Percentiles rank a stretch among this genome's conserved stretches.
Conservation (phyloP, 2,329 filamentous ascomycete genomes). For the Chrysoporthe austroafricana region DNA sequence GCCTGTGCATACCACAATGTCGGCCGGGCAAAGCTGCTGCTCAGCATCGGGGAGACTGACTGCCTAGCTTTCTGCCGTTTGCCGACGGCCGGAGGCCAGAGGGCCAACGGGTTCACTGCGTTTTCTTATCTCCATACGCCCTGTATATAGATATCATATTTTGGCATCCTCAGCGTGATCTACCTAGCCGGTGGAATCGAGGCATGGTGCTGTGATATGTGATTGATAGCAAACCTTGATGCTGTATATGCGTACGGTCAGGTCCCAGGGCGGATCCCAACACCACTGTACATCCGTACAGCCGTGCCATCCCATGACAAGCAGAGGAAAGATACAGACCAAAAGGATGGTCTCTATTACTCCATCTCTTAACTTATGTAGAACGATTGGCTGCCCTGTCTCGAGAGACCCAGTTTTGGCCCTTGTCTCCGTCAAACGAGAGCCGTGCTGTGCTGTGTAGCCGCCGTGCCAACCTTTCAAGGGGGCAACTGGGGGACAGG, state of each 20-base stretch:
- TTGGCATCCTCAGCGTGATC: no score
- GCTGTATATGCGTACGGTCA: no score
- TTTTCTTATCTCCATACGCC: background rate
- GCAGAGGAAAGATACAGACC: background rate
- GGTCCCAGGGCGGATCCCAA: no score
- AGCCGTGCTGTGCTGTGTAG: background rate
- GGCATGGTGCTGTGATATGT: no score
- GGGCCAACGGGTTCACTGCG: background rate
- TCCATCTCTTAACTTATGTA: slow-evolving; percentile 6
- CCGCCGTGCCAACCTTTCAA: background rate
- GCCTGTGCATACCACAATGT: slow-evolving; percentile 1
- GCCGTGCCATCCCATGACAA: background rate
- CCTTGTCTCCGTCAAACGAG: slow-evolving; percentile 5
- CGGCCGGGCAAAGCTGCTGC: background rate
- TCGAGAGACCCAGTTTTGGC: background rate
- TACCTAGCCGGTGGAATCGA: no score
- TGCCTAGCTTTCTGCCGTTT: slow-evolving; percentile 1
- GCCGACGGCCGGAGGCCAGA: background rate
- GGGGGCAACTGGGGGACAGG: background rate
- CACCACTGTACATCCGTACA: background rate
- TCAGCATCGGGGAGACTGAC: background rate
- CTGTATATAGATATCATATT: background rate
- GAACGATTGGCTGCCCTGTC: slow-evolving; percentile 19
- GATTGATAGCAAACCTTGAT: no score
- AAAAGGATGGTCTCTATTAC: background rate